Percentiles rank a stretch among this genome's conserved stretches.
These are phyloP conservation scores for Wickerhamomyces sp. DNA, from an alignment of 1,139 yeast species.

Conservation along the genomic window DNA sequence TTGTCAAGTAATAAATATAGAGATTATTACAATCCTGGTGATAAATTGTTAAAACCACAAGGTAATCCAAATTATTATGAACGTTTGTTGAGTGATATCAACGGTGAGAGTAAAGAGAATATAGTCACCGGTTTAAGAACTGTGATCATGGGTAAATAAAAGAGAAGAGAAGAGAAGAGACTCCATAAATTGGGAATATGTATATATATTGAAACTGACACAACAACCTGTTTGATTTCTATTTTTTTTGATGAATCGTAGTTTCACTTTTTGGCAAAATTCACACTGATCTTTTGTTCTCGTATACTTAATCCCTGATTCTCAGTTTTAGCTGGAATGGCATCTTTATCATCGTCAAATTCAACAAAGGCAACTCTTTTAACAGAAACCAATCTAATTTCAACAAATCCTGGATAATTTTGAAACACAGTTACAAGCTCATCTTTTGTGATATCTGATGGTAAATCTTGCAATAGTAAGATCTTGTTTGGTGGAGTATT, in stretches of 20 bases:
- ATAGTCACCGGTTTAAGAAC: slow-evolving; percentile 61
- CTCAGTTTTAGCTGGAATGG: slow-evolving; percentile 38
- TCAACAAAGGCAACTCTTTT: slow-evolving; percentile 79
- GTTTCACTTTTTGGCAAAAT: slow-evolving; percentile 44
- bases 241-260: too few species aligned
- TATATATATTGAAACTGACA: too few species aligned
- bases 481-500: slow-evolving; percentile 63
- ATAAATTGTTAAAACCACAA: slow-evolving; percentile 65
- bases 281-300: slow-evolving; percentile 33
- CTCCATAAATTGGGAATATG: too few species aligned
- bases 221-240: too few species aligned
- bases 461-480: slow-evolving; percentile 63
- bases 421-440: slow-evolving; percentile 42
- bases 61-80: slow-evolving; percentile 80
- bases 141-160: slow-evolving; percentile 60
- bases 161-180: not conserved
- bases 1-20: slow-evolving; percentile 58
- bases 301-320: slow-evolving; percentile 33
- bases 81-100: slow-evolving; percentile 63
- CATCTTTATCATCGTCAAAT: slow-evolving; percentile 50
- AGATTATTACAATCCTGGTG: slow-evolving; percentile 58
- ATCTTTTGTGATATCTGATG: slow-evolving; percentile 39
- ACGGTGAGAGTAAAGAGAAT: slow-evolving; percentile 69
- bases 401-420: slow-evolving; percentile 52
- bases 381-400: slow-evolving; percentile 60